Base-by-base conservation (phyloP, 2,329 filamentous ascomycete species). In the Cadophora malorum region DNA sequence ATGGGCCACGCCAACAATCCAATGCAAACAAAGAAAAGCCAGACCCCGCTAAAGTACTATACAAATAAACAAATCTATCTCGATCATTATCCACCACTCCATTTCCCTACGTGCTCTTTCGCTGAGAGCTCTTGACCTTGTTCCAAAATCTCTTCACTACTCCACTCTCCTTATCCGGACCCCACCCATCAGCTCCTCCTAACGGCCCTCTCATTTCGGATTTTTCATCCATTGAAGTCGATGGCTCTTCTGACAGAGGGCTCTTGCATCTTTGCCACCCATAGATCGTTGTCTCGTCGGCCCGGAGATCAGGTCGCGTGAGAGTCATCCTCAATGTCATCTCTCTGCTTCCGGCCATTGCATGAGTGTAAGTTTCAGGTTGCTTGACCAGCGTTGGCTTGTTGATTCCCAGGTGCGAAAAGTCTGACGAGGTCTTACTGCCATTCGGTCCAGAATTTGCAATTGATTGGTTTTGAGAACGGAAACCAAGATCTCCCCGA, bases 311-410 rank as follows among this genome's bases (percentile, higher is more conserved):
- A 0, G 94, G 92, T 58, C 94, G 85, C 3, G 96, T 98, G 65
- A 98, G 85, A 0, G 95, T 98, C 94, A 98, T 97, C 60, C 94
- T 92, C 60, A 98, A 81, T 2, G 96, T 98, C 94, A 97, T 97
- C 79, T 98, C 94, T 41, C 94, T 87, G 65, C 88, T 90, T 41
- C 85, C 84, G 0, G 84, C 81, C 1, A 86, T 80, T 5, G 83
- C 83, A 59, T 87, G 85, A 12, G 82, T 79, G 73, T 85, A 81
- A 33, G 76, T 70, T 61, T 82, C 79, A 9, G 77, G 66, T 41
- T 73, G 73, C 65, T 76, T 78, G 12, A 74, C 65, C 28, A 76
- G 9, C 7, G 63, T 65, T 14, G 76, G 74, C 49, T 72, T 77
- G 33, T 62, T 70, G 53, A 70, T 72, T 12, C 72, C 65, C 68